Conservation (phyloP, 2,329 filamentous ascomycete species). For the Diplodia scrobiculata region DNA sequence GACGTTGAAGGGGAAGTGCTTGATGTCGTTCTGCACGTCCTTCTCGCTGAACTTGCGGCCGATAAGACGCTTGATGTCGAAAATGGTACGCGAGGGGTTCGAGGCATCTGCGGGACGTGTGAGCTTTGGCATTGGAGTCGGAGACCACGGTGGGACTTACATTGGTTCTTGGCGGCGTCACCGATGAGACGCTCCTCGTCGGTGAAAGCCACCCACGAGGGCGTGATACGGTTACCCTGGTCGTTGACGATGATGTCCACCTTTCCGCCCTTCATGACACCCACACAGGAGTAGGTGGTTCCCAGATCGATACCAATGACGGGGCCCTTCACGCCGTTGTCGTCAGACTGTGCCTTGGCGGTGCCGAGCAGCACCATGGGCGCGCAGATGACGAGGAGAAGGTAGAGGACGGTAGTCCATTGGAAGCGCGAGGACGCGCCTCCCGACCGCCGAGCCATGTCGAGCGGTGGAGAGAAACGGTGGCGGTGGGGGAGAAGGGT, state of each 20-base stretch:
- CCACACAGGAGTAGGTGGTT: slow-evolving; percentile 44
- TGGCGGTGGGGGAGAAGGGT: neutral
- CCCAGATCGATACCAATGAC: slow-evolving; percentile 45
- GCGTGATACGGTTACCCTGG: slow-evolving; percentile 50
- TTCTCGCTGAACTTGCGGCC: slow-evolving; percentile 55
- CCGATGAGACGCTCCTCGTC: slow-evolving; percentile 96
- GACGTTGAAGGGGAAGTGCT: slow-evolving; percentile 98
- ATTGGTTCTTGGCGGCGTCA: slow-evolving; percentile 67
- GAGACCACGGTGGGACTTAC: neutral
- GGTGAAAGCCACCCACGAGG: slow-evolving; percentile 91
- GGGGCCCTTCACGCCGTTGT: slow-evolving; percentile 49
- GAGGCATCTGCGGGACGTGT: slow-evolving; percentile 41
- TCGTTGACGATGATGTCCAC: slow-evolving; percentile 51
- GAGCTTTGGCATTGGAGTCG: neutral
- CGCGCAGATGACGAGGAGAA: slow-evolving; percentile 81
- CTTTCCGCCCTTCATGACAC: slow-evolving; percentile 48
- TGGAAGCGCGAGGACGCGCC: slow-evolving; percentile 70
- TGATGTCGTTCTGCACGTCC: slow-evolving; percentile 88
- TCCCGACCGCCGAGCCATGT: slow-evolving; percentile 62
- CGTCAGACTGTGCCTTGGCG: slow-evolving; percentile 72
- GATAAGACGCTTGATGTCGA: slow-evolving; percentile 56
- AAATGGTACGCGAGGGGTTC: slow-evolving; percentile 55
- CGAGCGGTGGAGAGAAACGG: slow-evolving; percentile 17
- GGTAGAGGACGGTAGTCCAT: slow-evolving; percentile 89
- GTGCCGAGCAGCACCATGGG: slow-evolving; percentile 81